Percentiles rank a stretch among this genome's conserved stretches.
Conservation (phyloP, 2,329 filamentous ascomycete species). For the Nemania bipapillata region DNA sequence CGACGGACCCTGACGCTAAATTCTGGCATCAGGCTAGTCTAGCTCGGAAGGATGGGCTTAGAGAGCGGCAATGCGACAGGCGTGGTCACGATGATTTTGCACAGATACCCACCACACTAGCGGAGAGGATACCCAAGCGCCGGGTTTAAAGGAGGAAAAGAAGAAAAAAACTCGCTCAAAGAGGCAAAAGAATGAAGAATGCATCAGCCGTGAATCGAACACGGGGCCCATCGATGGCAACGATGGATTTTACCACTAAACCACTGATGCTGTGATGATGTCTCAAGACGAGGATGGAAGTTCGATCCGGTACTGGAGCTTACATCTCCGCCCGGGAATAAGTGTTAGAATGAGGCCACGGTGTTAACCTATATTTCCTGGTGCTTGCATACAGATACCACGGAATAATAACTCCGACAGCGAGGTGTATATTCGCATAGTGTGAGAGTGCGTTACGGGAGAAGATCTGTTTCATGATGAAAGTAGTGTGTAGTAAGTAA, state of each 20-base stretch:
- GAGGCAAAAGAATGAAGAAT: conserved; percentile 24
- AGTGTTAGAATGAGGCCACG: not conserved
- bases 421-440: not conserved
- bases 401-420: not conserved
- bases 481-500: not conserved
- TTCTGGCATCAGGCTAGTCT: not conserved
- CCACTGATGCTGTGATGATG: conserved; percentile 53
- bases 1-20: not conserved
- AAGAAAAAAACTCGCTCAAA: not conserved
- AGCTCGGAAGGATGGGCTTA: too few species aligned
- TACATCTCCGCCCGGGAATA: not conserved
- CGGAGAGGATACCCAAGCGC: not conserved
- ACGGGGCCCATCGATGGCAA: conserved; percentile 64
- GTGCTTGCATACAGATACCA: not conserved
- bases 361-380: not conserved
- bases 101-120: not conserved
- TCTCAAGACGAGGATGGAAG: not conserved
- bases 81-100: not conserved
- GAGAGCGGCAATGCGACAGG: not conserved
- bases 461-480: not conserved
- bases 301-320: not conserved
- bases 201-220: conserved; percentile 60
- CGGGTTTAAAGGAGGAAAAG: not conserved
- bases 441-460: not conserved
- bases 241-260: conserved; percentile 67